These are phyloP conservation scores for Margaritispora aquatica DNA, from an alignment of 495 filamentous ascomycete species.

Conservation along the genomic window DNA sequence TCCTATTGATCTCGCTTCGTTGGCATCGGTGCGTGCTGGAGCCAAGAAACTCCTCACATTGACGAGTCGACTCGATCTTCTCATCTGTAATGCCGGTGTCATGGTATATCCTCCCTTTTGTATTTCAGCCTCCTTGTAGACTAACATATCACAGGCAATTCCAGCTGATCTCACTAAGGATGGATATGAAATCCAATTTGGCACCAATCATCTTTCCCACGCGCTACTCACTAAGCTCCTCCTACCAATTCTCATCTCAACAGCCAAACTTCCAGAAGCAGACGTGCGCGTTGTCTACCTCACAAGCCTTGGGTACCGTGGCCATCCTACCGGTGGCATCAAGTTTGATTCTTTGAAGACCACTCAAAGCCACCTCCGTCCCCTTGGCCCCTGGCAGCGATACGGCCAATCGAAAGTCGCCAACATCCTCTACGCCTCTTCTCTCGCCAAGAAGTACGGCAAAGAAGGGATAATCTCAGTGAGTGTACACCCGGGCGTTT, in stretches of 20 bases:
- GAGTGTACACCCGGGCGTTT: slow-evolving; percentile 60
- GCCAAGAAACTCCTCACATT: slow-evolving; percentile 2
- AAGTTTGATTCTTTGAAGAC: slow-evolving; percentile 33
- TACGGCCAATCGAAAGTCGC: slow-evolving; percentile 66
- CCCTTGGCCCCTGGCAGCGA: slow-evolving; percentile 33
- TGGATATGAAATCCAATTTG: slow-evolving; percentile 63
- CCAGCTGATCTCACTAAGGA: slow-evolving; percentile 43
- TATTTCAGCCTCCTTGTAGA: background rate
- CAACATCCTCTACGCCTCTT: slow-evolving; percentile 56
- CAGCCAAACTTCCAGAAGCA: slow-evolving; percentile 28
- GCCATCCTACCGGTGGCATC: slow-evolving; percentile 30
- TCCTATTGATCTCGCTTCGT: slow-evolving; percentile 10
- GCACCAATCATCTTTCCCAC: slow-evolving; percentile 65
- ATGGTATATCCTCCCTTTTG: slow-evolving; percentile 33
- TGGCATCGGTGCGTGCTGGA: slow-evolving; percentile 5
- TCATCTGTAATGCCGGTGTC: slow-evolving; percentile 68
- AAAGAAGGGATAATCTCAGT: slow-evolving; percentile 39
- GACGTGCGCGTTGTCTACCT: slow-evolving; percentile 39
- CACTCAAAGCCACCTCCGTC: slow-evolving; percentile 23
- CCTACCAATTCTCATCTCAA: slow-evolving; percentile 43
- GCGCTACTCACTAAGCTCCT: slow-evolving; percentile 62
- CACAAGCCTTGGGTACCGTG: slow-evolving; percentile 28
- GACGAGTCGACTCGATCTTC: slow-evolving; percentile 39
- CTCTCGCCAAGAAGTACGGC: slow-evolving; percentile 54
- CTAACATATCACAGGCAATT: slow-evolving; percentile 24